These are phyloP conservation scores for Austroboletus eburneus DNA, from an alignment of 768 basidiomycete species.

Conservation along the genomic window DNA sequence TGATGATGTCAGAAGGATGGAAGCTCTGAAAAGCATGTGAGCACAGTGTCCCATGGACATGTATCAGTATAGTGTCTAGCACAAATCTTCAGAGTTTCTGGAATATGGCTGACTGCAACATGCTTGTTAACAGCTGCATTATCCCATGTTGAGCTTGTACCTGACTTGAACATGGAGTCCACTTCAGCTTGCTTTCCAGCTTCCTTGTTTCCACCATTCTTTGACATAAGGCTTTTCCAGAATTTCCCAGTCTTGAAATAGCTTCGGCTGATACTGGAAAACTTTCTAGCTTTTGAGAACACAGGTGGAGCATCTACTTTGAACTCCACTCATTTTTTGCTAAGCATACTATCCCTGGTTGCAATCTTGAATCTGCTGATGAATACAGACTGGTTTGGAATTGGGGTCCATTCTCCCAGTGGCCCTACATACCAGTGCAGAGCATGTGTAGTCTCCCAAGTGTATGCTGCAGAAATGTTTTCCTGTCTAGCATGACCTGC, in stretches of 20 bases:
- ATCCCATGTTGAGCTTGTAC: background rate
- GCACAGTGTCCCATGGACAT: background rate
- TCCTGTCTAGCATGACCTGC: background rate
- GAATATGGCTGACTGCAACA: constrained; percentile 1
- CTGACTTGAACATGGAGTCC: background rate
- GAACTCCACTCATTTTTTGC: constrained; percentile 1
- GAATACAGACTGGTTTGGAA: constrained; percentile 19
- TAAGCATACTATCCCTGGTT: constrained; percentile 1
- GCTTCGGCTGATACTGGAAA: no score
- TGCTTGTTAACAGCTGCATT: no score
- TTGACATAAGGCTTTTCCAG: constrained; percentile 3
- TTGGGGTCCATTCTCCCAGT: background rate
- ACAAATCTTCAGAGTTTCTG: background rate
- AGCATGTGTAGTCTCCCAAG: constrained; percentile 11
- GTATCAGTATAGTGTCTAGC: background rate
- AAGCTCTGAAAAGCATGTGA: background rate
- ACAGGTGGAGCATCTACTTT: background rate
- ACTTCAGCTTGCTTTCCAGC: background rate
- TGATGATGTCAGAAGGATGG: constrained; percentile 15
- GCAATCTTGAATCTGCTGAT: constrained; percentile 23
- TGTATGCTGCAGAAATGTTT: constrained; percentile 7
- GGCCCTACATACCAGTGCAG: constrained; percentile 8
- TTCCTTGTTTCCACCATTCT: background rate
- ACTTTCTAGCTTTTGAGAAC: no score
- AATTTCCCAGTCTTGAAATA: background rate